Base-by-base conservation (phyloP, 352 stramenopile genomes). In the Phytopythium delawarense region DNA sequence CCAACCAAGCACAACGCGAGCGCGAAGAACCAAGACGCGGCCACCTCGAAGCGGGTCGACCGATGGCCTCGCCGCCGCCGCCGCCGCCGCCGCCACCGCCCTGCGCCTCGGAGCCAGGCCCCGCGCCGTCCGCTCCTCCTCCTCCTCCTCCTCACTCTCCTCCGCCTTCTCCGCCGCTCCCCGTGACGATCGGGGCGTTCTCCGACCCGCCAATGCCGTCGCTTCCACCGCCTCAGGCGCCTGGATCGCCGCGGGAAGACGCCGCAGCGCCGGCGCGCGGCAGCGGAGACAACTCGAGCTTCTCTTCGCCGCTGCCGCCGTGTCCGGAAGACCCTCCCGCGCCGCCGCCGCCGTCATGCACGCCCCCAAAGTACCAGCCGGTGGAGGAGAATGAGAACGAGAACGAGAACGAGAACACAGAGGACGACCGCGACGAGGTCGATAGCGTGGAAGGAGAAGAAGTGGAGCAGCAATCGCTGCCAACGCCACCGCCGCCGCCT, bases 271-370 rank as follows among this genome's bases (percentile, higher is more conserved):
- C 49, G 34, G 23, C 13, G 23, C 28, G 16, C 8, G 50, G 15
- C 50, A 65, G 70, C 59, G 63, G 44, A n/a, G 66, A 74, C 13
- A 86, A 75, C 66, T 87, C 81, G 49, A 82, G 74, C 49, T 92
- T 91, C 57, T 92, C 81, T 23, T 92, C 83, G 15, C 83, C 83
- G 13, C 63, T 92, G 52, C 83, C 83, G 23, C 83, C 83, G 5
- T 92, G 81, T 62, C 83, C 83, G 11, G 83, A 92, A 57, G 82
- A 91, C 35, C 81, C 65, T 11, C 81, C 79, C 13, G 81, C 74
- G 37, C 81, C 83, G 32, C 79, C 76, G 8, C 81, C 83, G 2
- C 79, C 80, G 9, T 75, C 74, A 28, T 88, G 71, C 50, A 90
- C 83, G 23, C 83, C 83, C 21, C 83, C 83, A 34, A 79, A 84